phyloP scores from a whole-genome alignment of 192 early-diverging fungal genomes.

The Coemansia sp. region DNA sequence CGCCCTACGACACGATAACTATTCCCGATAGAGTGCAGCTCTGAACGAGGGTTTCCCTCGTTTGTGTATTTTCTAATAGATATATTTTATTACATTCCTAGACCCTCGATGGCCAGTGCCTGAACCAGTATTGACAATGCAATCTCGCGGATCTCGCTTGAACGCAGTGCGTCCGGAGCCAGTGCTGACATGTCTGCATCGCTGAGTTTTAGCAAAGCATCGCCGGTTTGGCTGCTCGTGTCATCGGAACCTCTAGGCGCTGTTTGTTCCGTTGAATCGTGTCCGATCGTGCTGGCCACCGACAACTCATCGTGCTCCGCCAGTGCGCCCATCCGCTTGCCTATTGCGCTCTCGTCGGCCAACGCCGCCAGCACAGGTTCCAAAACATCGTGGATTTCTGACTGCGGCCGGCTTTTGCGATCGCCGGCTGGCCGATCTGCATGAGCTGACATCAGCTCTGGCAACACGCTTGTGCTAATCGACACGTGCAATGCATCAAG shows the following conservation, averaged over 20 bases:
- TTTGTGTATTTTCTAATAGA: not conserved
- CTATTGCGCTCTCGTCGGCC: slow-evolving; percentile 1
- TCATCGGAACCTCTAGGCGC: not conserved
- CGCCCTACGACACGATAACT: slow-evolving; percentile 34
- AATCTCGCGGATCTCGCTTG: slow-evolving; percentile 24
- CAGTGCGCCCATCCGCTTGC: not conserved
- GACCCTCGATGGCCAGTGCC: slow-evolving; percentile 45
- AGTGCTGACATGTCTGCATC: not conserved
- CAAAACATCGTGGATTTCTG: slow-evolving; percentile 16
- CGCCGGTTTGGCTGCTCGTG: not conserved
- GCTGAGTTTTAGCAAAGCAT: not conserved
- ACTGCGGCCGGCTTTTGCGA: slow-evolving; percentile 8
- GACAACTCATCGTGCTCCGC: not conserved
- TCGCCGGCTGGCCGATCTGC: not conserved
- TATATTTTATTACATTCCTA: slow-evolving; percentile 35
- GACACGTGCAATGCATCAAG: slow-evolving; percentile 14
- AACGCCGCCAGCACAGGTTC: slow-evolving; percentile 25
- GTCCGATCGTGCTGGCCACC: not conserved
- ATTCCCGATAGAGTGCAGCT: not conserved
- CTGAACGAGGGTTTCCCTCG: too few relatives aligned
- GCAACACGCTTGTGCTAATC: slow-evolving; percentile 16
- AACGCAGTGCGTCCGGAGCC: not conserved
- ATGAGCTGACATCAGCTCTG: not conserved
- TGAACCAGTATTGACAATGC: slow-evolving; percentile 37
- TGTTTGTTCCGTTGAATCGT: not conserved